Conservation (phyloP, 2,329 filamentous ascomycete species). For the Neonectria sp. region DNA sequence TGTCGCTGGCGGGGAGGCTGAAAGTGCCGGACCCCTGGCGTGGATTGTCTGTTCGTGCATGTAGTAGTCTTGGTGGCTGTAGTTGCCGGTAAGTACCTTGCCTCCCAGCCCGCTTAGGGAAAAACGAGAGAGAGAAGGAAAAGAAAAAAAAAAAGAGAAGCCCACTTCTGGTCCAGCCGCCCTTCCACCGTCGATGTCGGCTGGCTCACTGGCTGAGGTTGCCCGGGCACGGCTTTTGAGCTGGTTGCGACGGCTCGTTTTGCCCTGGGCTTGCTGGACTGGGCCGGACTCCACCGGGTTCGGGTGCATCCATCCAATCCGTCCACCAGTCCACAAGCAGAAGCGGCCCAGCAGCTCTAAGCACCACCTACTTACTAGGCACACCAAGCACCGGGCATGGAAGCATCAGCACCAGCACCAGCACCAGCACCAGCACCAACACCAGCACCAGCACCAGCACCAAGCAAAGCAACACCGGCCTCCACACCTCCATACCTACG, state of each 20-base stretch:
- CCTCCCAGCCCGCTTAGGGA: no score
- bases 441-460: not conserved
- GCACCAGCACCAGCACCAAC: not conserved
- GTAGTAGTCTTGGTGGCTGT: not conserved
- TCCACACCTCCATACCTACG: not conserved
- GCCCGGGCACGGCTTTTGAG: slow-evolving; percentile 13
- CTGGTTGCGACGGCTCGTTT: slow-evolving; percentile 20
- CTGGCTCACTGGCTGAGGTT: slow-evolving; percentile 11
- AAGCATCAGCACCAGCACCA: not conserved
- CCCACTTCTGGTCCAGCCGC: slow-evolving; percentile 9
- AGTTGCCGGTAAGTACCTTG: no score
- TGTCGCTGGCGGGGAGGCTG: not conserved
- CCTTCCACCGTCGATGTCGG: slow-evolving; percentile 12
- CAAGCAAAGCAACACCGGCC: not conserved
- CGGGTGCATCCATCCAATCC: no score
- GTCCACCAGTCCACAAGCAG: not conserved
- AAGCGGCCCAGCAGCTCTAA: not conserved
- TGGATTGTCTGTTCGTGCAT: not conserved
- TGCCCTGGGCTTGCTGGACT: slow-evolving; percentile 1
- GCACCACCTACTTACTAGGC: no score
- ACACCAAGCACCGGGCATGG: not conserved
- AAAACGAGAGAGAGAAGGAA: no score
- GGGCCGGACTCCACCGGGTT: not conserved
- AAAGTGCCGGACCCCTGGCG: not conserved
- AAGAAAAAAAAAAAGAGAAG: not conserved